Conservation (phyloP, 139 green algal genomes). For the Bryopsis sp. region DNA sequence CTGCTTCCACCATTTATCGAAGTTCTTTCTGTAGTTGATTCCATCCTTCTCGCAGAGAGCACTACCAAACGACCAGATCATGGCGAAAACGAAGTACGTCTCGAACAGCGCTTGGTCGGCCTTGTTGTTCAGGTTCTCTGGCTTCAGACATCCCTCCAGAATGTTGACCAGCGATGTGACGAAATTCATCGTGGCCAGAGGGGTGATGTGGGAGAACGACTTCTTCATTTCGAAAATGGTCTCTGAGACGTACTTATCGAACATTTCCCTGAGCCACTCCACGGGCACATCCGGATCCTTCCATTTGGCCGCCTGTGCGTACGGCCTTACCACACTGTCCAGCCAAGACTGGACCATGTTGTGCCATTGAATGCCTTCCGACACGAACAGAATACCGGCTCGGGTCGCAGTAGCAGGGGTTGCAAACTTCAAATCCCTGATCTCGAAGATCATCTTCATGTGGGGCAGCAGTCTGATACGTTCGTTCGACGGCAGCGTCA, state of each 20-base stretch:
- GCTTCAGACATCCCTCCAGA: constrained; percentile 66
- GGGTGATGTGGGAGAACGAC: constrained; percentile 67
- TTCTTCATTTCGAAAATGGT: constrained; percentile 79
- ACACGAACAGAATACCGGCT: constrained; percentile 78
- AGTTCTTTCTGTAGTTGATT: constrained; percentile 79
- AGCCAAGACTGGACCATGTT: constrained; percentile 63
- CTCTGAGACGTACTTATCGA: constrained; percentile 68
- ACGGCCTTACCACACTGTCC: constrained; percentile 44
- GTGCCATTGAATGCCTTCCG: constrained; percentile 69
- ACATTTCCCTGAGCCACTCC: constrained; percentile 61
- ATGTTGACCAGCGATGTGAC: constrained; percentile 68
- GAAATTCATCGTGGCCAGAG: constrained; percentile 76
- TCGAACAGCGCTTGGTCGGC: constrained; percentile 67
- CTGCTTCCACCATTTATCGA: constrained; percentile 88
- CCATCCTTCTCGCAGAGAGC: constrained; percentile 78
- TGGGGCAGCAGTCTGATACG: constrained; percentile 74
- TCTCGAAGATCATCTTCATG: constrained; percentile 84
- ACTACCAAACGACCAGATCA: constrained; percentile 77
- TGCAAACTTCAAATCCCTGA: constrained; percentile 57
- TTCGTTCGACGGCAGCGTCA: constrained; percentile 81
- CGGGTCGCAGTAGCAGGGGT: constrained; percentile 75
- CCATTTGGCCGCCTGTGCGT: constrained; percentile 71
- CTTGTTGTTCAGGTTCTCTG: constrained; percentile 67
- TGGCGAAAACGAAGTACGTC: constrained; percentile 77
- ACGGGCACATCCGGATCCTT: constrained; percentile 56